phyloP scores from a whole-genome alignment of 495 filamentous ascomycete genomes.

The Lichina pygmaea region DNA sequence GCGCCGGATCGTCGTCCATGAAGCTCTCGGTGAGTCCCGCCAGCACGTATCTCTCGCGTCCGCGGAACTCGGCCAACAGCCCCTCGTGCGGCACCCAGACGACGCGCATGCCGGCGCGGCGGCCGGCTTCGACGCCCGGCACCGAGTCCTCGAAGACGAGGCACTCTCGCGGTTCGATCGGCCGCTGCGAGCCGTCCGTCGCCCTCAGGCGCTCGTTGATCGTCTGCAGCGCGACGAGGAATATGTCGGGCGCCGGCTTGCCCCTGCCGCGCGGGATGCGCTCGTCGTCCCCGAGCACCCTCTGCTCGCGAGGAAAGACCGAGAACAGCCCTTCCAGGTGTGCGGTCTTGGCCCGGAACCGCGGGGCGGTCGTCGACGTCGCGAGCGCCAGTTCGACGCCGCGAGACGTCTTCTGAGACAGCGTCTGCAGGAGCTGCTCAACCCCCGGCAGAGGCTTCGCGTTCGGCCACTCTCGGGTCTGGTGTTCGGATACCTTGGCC shows the following conservation, averaged over 20 bases:
- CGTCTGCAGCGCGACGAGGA: constrained; percentile 56
- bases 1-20: no score
- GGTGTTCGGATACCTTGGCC: constrained; percentile 28
- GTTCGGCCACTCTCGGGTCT: constrained; percentile 42
- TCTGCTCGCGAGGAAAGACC: constrained; percentile 36
- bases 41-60: constrained; percentile 56
- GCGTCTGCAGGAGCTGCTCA: constrained; percentile 28
- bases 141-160: constrained; percentile 92
- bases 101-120: constrained; percentile 85
- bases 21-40: constrained; percentile 22
- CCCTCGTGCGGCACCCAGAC: constrained; percentile 77
- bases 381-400: constrained; percentile 65
- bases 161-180: constrained; percentile 58
- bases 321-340: constrained; percentile 50
- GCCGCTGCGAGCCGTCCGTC: no score
- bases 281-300: constrained; percentile 65
- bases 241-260: constrained; percentile 91
- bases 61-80: constrained; percentile 45
- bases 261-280: constrained; percentile 57
- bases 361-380: constrained; percentile 41
- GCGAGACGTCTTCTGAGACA: constrained; percentile 13
- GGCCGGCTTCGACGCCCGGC: constrained; percentile 70
- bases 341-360: constrained; percentile 54
- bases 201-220: constrained; percentile 26
- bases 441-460: constrained; percentile 59